Percentiles rank a stretch among this genome's conserved stretches.
Evolutionary conservation across 148 eudicot genomes (phyloP).

Genomic region (Drosera capensis): DNA sequence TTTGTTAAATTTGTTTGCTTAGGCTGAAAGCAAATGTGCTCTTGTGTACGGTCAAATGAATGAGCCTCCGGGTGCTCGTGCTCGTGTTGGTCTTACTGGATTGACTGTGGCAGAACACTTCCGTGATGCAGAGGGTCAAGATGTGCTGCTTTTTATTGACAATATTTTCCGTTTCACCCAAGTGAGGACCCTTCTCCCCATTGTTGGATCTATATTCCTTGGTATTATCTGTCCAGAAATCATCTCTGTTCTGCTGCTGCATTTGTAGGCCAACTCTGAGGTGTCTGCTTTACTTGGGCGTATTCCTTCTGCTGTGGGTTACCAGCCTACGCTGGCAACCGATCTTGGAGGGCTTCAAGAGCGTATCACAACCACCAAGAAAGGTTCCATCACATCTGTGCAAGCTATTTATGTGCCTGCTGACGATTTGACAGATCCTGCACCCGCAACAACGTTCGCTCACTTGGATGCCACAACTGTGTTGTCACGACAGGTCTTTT

Average conservation of each 20-base stretch:
- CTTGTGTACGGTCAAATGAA: constrained; percentile 98
- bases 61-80: constrained; percentile 99
- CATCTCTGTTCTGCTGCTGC: background rate
- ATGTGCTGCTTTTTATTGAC: constrained; percentile 94
- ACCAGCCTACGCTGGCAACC: constrained; percentile 94
- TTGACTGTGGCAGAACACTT: constrained; percentile 85
- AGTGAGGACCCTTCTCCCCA: constrained; percentile 23
- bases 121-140: constrained; percentile 96
- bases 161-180: constrained; percentile 97
- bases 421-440: constrained; percentile 90
- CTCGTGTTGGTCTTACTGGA: constrained; percentile 97
- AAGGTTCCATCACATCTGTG: constrained; percentile 92
- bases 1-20: background rate
- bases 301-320: constrained; percentile 98
- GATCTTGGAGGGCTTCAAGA: constrained; percentile 99
- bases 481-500: constrained; percentile 68
- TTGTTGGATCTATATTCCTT: background rate
- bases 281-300: constrained; percentile 99
- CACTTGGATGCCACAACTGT: constrained; percentile 99
- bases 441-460: constrained; percentile 90
- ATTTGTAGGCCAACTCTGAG: constrained; percentile 77
- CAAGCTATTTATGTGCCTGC: constrained; percentile 97
- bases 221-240: too few relatives aligned
- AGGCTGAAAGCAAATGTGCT: constrained; percentile 94
- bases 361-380: constrained; percentile 94